A percentile compares a stretch with the other conserved stretches of the same genome.
Evolutionary conservation across 441 rosid species (phyloP).

Genomic region (Euphorbia schlechtendalii): DNA sequence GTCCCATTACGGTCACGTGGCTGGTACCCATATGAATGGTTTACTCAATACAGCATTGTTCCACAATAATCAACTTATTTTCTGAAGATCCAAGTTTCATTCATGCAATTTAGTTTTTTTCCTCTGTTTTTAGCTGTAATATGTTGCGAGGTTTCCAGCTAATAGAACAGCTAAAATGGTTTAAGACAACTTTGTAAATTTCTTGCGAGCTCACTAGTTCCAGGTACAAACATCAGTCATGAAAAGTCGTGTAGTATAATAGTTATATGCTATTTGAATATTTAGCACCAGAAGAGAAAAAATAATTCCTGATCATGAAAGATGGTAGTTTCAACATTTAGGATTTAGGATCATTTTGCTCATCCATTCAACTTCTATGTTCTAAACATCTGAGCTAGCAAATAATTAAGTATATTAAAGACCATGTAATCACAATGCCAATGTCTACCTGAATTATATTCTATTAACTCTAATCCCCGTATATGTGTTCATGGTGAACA

Average conservation of each 20-base stretch:
- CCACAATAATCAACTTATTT: constrained; percentile 29
- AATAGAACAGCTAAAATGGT: neutral
- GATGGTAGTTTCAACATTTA: too few species aligned
- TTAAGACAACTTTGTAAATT: neutral
- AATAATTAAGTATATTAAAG: too few species aligned
- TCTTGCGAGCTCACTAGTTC: neutral
- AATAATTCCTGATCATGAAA: neutral
- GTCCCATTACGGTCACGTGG: constrained; percentile 71
- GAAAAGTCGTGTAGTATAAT: neutral
- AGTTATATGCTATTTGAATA: neutral
- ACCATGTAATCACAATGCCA: too few species aligned
- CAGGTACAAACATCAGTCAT: neutral
- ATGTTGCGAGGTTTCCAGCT: neutral
- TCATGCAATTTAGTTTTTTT: constrained; percentile 13
- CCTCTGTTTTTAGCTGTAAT: constrained; percentile 6
- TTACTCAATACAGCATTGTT: constrained; percentile 10
- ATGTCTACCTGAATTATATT: too few species aligned
- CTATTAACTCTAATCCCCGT: neutral
- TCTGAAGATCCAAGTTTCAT: constrained; percentile 22
- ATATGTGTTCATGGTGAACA: neutral
- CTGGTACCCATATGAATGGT: constrained; percentile 37
- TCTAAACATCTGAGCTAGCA: too few species aligned
- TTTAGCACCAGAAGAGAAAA: neutral
- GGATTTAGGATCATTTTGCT: too few species aligned
- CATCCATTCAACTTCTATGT: too few species aligned